A percentile compares a stretch with the other conserved stretches of the same genome.
Evolutionary conservation across 192 early-diverging fungal species (phyloP).

Genomic region (Haplosporangium gracile): DNA sequence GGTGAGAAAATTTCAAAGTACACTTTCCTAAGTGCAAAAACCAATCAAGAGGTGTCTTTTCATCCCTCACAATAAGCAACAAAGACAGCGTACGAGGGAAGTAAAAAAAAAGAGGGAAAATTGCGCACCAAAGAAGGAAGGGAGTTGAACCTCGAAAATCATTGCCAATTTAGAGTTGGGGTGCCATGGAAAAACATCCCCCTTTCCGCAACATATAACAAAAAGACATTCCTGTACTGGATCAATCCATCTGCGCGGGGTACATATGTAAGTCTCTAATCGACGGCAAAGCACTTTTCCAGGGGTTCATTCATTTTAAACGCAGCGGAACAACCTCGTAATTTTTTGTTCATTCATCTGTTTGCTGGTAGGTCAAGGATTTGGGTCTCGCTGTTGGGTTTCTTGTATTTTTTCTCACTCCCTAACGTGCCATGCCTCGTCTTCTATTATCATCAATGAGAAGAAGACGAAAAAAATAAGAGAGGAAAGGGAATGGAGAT

Average conservation of each 20-base stretch:
- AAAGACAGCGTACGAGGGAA: background rate
- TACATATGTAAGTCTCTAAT: background rate
- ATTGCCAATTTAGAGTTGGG: background rate
- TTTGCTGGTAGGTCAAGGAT: background rate
- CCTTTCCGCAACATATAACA: background rate
- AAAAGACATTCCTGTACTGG: background rate
- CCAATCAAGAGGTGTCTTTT: background rate
- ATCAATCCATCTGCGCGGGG: background rate
- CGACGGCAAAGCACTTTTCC: constrained; percentile 11
- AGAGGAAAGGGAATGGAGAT: background rate
- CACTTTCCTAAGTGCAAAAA: background rate
- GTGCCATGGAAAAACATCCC: background rate
- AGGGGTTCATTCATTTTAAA: background rate
- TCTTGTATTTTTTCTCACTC: background rate
- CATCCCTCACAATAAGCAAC: no score
- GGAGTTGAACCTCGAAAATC: background rate
- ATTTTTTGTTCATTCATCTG: no score
- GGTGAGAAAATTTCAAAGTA: background rate
- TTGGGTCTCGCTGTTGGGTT: background rate
- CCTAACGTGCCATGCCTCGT: background rate
- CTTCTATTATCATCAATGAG: background rate
- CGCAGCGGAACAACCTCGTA: background rate
- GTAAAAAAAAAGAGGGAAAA: background rate
- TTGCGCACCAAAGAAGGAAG: constrained; percentile 9
- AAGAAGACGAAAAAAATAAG: background rate